These are phyloP conservation scores for Rhododendron mucronatum DNA, from an alignment of 148 eudicot genomes.

Conservation along the genomic window DNA sequence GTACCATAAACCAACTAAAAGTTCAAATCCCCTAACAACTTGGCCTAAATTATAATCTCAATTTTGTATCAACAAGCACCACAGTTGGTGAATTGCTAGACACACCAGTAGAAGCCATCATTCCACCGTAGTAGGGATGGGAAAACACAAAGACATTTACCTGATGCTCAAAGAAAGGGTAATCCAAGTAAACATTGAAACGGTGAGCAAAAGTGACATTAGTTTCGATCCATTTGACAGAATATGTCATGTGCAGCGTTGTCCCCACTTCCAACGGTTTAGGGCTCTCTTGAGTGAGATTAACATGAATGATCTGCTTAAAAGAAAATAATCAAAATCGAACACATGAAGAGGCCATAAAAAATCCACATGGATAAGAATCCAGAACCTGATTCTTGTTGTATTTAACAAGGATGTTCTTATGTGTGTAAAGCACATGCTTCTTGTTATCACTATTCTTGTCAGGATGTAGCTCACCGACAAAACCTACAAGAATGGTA, in stretches of 20 bases:
- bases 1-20: not conserved
- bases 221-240: slow-evolving; percentile 76
- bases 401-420: slow-evolving; percentile 55
- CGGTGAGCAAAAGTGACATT: slow-evolving; percentile 77
- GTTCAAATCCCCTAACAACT: not conserved
- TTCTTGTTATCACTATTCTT: slow-evolving; percentile 57
- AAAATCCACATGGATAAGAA: not conserved
- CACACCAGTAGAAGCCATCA: not conserved
- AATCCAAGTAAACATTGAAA: slow-evolving; percentile 94
- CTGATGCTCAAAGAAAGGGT: slow-evolving; percentile 99
- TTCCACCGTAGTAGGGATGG: not conserved
- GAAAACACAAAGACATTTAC: slow-evolving; percentile 24
- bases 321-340: not conserved
- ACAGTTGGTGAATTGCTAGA: not conserved
- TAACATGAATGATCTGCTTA: slow-evolving; percentile 90
- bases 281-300: slow-evolving; percentile 78
- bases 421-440: slow-evolving; percentile 73
- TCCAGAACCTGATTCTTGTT: slow-evolving; percentile 69
- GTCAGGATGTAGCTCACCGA: slow-evolving; percentile 77
- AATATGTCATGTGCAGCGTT: slow-evolving; percentile 77
- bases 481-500: slow-evolving; percentile 49
- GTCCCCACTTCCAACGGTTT: slow-evolving; percentile 80
- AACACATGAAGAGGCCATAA: not conserved
- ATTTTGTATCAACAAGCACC: not conserved
- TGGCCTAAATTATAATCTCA: not conserved